Conservation (phyloP, 2,329 filamentous ascomycete species). For the Aspergillus sp. region DNA sequence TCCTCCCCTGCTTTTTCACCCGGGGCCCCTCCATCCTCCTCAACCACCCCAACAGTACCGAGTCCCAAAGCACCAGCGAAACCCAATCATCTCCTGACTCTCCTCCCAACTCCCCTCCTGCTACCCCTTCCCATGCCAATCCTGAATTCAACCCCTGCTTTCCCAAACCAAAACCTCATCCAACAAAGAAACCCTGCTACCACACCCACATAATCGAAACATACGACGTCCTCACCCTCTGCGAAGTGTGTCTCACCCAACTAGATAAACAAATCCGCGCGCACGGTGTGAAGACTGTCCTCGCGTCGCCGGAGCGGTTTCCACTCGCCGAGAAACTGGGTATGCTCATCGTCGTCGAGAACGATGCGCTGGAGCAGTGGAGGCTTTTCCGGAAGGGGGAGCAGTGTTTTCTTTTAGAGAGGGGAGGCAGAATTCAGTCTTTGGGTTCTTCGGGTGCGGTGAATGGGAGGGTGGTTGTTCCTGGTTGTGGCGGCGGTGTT, state of each 20-base stretch:
- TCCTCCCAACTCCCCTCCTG: not conserved
- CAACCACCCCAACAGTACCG: not conserved
- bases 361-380: not conserved
- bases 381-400: not conserved
- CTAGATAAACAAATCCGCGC: not conserved
- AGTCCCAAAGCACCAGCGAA: not conserved
- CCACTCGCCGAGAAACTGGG: slow-evolving; percentile 1
- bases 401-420: not conserved
- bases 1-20: not conserved
- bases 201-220: not conserved
- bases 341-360: not conserved
- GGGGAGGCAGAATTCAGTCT: not conserved
- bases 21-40: not conserved
- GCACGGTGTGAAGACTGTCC: not conserved
- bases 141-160: no score
- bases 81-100: not conserved
- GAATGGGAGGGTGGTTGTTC: not conserved
- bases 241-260: not conserved
- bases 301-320: not conserved
- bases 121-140: no score
- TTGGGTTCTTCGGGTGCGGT: not conserved
- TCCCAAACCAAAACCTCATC: not conserved
- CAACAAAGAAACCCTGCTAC: not conserved
- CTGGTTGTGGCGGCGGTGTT: not conserved
- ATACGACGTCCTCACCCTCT: not conserved